phyloP scores from a whole-genome alignment of 1,284 basidiomycete species.

The Wolfiporia cocos region DNA sequence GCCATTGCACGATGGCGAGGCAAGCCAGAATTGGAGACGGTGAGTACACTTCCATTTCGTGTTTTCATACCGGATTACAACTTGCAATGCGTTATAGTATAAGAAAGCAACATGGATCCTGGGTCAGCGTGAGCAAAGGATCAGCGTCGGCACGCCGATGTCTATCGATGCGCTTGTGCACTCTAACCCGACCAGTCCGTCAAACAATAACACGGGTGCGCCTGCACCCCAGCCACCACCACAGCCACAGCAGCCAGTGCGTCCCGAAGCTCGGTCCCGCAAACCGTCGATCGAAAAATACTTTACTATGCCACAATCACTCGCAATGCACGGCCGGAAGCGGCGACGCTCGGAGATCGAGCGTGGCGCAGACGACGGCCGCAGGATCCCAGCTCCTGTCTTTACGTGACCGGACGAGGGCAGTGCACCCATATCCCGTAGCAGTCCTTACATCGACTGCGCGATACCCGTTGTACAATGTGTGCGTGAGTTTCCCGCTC shows the following conservation, averaged over 20 bases:
- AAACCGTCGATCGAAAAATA: slow-evolving; percentile 35
- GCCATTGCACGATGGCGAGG: slow-evolving; percentile 75
- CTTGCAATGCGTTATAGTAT: too few species aligned
- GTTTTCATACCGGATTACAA: too few species aligned
- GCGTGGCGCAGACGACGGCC: slow-evolving; percentile 20
- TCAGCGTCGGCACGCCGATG: slow-evolving; percentile 34
- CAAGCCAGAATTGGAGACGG: slow-evolving; percentile 75
- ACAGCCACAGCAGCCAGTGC: slow-evolving; percentile 15
- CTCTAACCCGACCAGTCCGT: slow-evolving; percentile 53
- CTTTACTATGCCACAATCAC: slow-evolving; percentile 30
- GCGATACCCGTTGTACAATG: not conserved
- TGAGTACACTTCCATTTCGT: slow-evolving; percentile 26
- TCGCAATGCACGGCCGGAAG: slow-evolving; percentile 21
- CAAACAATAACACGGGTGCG: slow-evolving; percentile 18
- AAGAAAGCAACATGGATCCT: slow-evolving; percentile 38
- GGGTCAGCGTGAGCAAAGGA: slow-evolving; percentile 19
- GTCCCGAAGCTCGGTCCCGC: slow-evolving; percentile 11
- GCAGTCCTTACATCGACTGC: too few species aligned
- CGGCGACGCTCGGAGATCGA: slow-evolving; percentile 23
- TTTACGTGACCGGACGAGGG: not conserved
- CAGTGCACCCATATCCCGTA: too few species aligned
- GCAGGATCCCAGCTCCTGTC: slow-evolving; percentile 9
- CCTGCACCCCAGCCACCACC: slow-evolving; percentile 15
- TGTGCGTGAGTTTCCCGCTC: too few species aligned
- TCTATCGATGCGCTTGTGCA: slow-evolving; percentile 59